Evolutionary conservation across 164 flowering plant species (phyloP), one percentile per base, ranked within the genome.

Genomic region (Pachysandra terminalis): DNA sequence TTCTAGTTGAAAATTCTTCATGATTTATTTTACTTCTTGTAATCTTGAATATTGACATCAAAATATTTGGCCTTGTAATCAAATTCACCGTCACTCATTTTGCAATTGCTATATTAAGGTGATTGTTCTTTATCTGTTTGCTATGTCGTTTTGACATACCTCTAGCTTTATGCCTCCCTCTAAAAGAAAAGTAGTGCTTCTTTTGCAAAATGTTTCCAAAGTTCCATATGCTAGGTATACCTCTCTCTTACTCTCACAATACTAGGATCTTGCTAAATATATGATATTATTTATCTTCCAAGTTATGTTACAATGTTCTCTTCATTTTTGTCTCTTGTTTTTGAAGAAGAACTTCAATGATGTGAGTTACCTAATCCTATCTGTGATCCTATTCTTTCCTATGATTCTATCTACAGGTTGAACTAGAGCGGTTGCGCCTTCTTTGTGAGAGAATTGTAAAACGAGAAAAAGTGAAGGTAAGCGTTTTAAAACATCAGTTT

Each of bases 401-500:
- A 45, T 13, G 10, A 45, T 45, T 15, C 10, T 45, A 45, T 45
- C 16, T 68, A 45, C 84, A 95, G 99, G 99, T 92, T 79, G 97
- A 92, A 68, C 82, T 95, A 23, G 99, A 95, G 83, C 85, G 89
- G 59, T 67, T 95, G 59, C 97, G 99, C 1, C 94, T 95, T 75
- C 89, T 95, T 55, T 92, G 99, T 71, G 99, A 95, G 68, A 79
- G 99, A 70, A 90, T 92, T 67, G 74, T 90, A 57, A 89, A 77
- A 81, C 81, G 99, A 55, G 99, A 95, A 70, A 95, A 92, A 70
- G 28, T 90, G 69, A 95, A 92, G 90, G 99, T 95, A 82, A 68
- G 68, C 65, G 0, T 68, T 9, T 64, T 21, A 49, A 37, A 35
- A 15, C n/a, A 54, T 40, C 6, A 25, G 56, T 56, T 23, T 24